Conservation (phyloP, 2,329 filamentous ascomycete species). For the Keithomyces neogunnii region DNA sequence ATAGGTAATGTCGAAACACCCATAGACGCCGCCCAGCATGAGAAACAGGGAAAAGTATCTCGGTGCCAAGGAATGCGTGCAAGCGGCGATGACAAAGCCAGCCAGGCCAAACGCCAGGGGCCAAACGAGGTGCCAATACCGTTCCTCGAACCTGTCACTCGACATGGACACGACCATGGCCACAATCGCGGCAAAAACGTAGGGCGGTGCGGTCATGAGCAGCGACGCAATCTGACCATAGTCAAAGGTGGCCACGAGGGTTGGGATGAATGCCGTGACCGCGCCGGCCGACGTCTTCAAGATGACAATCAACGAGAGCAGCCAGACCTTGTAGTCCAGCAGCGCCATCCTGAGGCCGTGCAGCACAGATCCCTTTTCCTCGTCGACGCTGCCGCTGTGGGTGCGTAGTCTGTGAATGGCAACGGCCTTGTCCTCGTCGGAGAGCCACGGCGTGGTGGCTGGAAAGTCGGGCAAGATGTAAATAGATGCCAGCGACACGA, state of each 20-base stretch:
- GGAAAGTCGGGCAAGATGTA: constrained; percentile 23
- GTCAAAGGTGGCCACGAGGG: constrained; percentile 6
- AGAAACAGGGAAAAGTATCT: constrained; percentile 6
- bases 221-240: constrained; percentile 39
- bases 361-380: constrained; percentile 12
- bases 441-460: constrained; percentile 30
- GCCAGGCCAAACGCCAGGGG: constrained; percentile 53
- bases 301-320: constrained; percentile 7
- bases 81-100: constrained; percentile 60
- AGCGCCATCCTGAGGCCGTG: constrained; percentile 18
- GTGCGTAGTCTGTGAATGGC: constrained; percentile 7
- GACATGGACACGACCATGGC: constrained; percentile 60
- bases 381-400: constrained; percentile 8
- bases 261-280: constrained; percentile 8
- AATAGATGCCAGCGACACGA: constrained; percentile 14
- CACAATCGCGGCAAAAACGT: constrained; percentile 52
- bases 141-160: constrained; percentile 61
- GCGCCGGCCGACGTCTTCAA: constrained; percentile 9
- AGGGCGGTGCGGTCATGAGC: constrained; percentile 57
- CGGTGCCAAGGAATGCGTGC: constrained; percentile 31
- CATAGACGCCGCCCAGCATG: constrained; percentile 8
- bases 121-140: constrained; percentile 57
- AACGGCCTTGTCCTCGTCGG: constrained; percentile 14
- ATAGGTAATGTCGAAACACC: constrained; percentile 4
- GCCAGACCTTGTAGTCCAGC: constrained; percentile 15